phyloP scores from a whole-genome alignment of 306 rosid genomes.

The Sicyos edulis region DNA sequence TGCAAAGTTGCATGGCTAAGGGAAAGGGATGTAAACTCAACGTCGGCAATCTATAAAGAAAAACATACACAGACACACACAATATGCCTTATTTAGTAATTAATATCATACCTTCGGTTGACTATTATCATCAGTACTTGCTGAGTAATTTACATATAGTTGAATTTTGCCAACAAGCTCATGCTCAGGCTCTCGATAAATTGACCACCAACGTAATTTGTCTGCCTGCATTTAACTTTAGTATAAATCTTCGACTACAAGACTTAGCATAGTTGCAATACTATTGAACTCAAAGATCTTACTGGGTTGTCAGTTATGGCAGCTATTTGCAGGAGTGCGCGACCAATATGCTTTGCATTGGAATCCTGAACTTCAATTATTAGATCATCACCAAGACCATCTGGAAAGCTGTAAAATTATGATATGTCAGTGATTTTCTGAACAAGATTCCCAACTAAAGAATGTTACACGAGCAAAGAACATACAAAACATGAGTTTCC shows the following conservation, averaged over 20 bases:
- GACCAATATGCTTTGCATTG: slow-evolving; percentile 76
- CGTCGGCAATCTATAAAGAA: neutral
- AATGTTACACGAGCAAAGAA: slow-evolving; percentile 13
- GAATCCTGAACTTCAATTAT: slow-evolving; percentile 91
- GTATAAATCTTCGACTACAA: slow-evolving; percentile 25
- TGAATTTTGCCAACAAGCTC: slow-evolving; percentile 85
- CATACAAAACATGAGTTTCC: slow-evolving; percentile 90
- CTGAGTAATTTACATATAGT: slow-evolving; percentile 60
- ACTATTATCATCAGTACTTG: slow-evolving; percentile 60
- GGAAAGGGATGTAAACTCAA: neutral
- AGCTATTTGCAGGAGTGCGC: slow-evolving; percentile 74
- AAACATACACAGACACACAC: too few relatives aligned
- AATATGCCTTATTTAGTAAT: too few relatives aligned
- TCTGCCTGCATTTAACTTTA: slow-evolving; percentile 60
- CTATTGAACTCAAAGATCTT: slow-evolving; percentile 27
- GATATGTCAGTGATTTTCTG: slow-evolving; percentile 42
- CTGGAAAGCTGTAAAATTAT: slow-evolving; percentile 89
- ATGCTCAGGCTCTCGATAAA: slow-evolving; percentile 73
- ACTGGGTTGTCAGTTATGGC: slow-evolving; percentile 80
- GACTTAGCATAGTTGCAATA: neutral
- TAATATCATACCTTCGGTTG: slow-evolving; percentile 57
- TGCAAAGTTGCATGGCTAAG: too few relatives aligned
- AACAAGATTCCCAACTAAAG: slow-evolving; percentile 18
- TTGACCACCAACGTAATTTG: slow-evolving; percentile 92
- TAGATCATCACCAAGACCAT: slow-evolving; percentile 85